Conservation (phyloP, 208 protist genomes). For the Strigomonas culicis region DNA sequence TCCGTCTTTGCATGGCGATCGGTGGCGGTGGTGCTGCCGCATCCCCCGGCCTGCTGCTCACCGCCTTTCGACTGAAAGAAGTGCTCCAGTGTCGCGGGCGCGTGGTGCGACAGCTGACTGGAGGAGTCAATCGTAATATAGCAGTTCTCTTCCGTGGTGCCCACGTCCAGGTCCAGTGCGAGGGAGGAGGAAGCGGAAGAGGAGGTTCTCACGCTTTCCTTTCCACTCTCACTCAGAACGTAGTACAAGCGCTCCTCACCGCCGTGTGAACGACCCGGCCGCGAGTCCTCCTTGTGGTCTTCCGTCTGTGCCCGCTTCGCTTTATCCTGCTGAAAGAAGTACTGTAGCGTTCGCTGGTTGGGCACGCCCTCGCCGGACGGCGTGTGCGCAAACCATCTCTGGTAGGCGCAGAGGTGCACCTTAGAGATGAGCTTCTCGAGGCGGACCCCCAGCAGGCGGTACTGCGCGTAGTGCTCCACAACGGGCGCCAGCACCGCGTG, state of each 20-base stretch:
- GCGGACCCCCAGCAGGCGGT: slow-evolving; percentile 74
- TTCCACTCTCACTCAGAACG: too few species aligned
- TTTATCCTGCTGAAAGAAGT: slow-evolving; percentile 6
- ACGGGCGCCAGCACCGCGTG: slow-evolving; percentile 62
- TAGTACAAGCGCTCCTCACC: too few species aligned
- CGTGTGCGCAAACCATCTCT: background rate
- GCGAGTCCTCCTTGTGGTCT: too few species aligned
- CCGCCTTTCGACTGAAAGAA: too few species aligned
- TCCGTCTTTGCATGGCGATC: background rate
- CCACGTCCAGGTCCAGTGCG: too few species aligned
- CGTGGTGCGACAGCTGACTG: too few species aligned
- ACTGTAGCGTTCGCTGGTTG: slow-evolving; percentile 1
- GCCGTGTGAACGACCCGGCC: too few species aligned
- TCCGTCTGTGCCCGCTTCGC: background rate
- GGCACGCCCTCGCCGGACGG: background rate
- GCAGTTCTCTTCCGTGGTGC: too few species aligned
- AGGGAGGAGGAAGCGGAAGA: too few species aligned
- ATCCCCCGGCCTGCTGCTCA: background rate
- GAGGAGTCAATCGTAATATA: too few species aligned
- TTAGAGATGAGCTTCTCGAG: slow-evolving; percentile 27
- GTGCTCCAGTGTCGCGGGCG: too few species aligned
- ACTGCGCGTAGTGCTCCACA: slow-evolving; percentile 35
- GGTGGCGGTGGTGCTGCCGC: background rate
- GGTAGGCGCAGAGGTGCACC: background rate
- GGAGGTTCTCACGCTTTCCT: too few species aligned